Percentiles rank a stretch among this genome's conserved stretches.
These are phyloP conservation scores for Periconia macrospinosa DNA, from an alignment of 2,329 filamentous ascomycete genomes.

Conservation along the genomic window DNA sequence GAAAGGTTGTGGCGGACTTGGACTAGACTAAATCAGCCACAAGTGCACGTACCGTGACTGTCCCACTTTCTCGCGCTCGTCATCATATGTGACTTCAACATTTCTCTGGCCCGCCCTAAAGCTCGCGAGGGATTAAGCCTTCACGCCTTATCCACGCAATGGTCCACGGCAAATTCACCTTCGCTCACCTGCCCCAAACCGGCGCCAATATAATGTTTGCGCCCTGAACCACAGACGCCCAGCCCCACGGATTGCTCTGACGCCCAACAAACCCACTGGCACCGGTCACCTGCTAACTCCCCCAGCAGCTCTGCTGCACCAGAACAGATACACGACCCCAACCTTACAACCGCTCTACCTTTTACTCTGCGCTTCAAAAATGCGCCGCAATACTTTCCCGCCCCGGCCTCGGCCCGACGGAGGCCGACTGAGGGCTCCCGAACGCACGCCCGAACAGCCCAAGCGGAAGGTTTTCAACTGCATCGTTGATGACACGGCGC, in stretches of 20 bases:
- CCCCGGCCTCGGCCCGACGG: conserved; percentile 31
- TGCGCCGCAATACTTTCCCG: conserved; percentile 37
- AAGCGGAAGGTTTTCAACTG: conserved; percentile 56
- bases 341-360: conserved; percentile 7
- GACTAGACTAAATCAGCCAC: background rate
- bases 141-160: conserved; percentile 18
- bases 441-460: conserved; percentile 33
- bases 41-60: background rate
- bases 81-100: background rate
- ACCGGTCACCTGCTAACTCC: background rate
- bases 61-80: background rate
- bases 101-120: background rate
- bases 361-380: conserved; percentile 14
- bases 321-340: conserved; percentile 8
- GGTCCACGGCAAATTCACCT: conserved; percentile 17
- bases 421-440: conserved; percentile 26
- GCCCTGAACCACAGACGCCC: conserved; percentile 25
- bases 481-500: conserved; percentile 55
- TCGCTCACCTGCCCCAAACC: conserved; percentile 25
- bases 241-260: conserved; percentile 22
- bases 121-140: background rate
- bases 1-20: background rate
- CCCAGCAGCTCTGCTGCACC: background rate
- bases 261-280: conserved; percentile 23
- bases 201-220: conserved; percentile 24